These are phyloP conservation scores for Talaromyces amestolkiae DNA, from an alignment of 2,329 filamentous ascomycete genomes.

Conservation along the genomic window DNA sequence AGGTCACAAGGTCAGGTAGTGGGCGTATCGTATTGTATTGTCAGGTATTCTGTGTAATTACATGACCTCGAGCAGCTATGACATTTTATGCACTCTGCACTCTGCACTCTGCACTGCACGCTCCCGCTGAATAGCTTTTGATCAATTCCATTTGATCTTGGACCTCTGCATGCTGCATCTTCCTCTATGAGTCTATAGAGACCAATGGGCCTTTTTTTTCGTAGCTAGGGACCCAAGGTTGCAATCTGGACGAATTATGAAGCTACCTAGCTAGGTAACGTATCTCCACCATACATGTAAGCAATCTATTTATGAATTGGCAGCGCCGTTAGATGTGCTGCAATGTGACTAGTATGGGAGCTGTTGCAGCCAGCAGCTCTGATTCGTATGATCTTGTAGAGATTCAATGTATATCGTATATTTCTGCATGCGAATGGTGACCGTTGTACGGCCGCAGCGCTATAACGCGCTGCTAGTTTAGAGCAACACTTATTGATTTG, in stretches of 20 bases:
- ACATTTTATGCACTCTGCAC: neutral
- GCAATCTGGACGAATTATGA: neutral
- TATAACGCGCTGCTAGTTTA: neutral
- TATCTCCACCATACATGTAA: neutral
- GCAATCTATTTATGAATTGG: neutral
- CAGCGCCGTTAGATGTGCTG: neutral
- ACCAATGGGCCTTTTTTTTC: neutral
- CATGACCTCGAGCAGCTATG: neutral
- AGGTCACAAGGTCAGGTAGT: slow-evolving; percentile 15
- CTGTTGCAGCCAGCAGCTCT: neutral
- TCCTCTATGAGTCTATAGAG: neutral
- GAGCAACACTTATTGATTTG: neutral
- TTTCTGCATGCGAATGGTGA: neutral
- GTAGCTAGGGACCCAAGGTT: neutral
- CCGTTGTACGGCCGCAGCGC: neutral
- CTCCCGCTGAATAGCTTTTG: slow-evolving; percentile 4
- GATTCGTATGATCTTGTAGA: neutral
- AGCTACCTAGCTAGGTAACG: neutral
- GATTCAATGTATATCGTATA: neutral
- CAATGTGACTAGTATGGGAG: neutral
- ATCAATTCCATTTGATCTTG: neutral
- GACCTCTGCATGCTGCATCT: neutral
- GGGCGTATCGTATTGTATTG: neutral
- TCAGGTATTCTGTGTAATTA: neutral
- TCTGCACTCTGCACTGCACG: slow-evolving; percentile 4